Conservation (phyloP, 371 early-diverging fungal species). For the Rhizopus delemar region DNA sequence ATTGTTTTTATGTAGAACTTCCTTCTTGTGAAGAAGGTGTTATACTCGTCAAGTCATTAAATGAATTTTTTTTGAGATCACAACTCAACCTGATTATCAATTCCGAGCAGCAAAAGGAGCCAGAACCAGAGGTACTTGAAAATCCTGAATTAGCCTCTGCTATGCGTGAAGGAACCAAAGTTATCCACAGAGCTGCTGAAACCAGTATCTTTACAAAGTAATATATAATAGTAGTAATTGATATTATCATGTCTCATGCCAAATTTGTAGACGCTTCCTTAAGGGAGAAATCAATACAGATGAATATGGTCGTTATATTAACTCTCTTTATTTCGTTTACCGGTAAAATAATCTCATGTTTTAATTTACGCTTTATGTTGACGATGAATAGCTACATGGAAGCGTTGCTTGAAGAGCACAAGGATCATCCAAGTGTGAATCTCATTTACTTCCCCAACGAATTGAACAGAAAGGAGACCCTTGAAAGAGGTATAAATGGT, state of each 20-base stretch:
- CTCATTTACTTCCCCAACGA: slow-evolving; percentile 60
- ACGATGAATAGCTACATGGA: slow-evolving; percentile 47
- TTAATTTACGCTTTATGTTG: background rate
- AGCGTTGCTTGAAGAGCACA: slow-evolving; percentile 50
- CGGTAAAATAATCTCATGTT: background rate
- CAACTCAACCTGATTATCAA: slow-evolving; percentile 21
- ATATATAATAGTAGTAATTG: slow-evolving; percentile 4
- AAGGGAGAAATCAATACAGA: slow-evolving; percentile 48
- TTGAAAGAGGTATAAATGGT: slow-evolving; percentile 35
- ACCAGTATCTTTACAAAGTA: slow-evolving; percentile 63
- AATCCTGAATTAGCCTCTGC: slow-evolving; percentile 51
- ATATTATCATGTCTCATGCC: background rate
- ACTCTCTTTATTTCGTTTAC: slow-evolving; percentile 51
- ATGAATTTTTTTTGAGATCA: slow-evolving; percentile 33
- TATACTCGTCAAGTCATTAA: slow-evolving; percentile 38
- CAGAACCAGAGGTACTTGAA: slow-evolving; percentile 29
- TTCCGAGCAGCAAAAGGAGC: background rate
- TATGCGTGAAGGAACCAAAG: slow-evolving; percentile 64
- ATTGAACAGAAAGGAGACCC: slow-evolving; percentile 44
- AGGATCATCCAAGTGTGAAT: slow-evolving; percentile 49
- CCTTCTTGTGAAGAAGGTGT: slow-evolving; percentile 44
- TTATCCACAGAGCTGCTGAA: slow-evolving; percentile 59
- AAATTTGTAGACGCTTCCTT: slow-evolving; percentile 39
- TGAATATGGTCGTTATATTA: slow-evolving; percentile 53
- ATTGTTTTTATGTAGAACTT: slow-evolving; percentile 25